Base-by-base conservation (phyloP, 305 asterid genomes). In the Stenogyne calaminthoides region DNA sequence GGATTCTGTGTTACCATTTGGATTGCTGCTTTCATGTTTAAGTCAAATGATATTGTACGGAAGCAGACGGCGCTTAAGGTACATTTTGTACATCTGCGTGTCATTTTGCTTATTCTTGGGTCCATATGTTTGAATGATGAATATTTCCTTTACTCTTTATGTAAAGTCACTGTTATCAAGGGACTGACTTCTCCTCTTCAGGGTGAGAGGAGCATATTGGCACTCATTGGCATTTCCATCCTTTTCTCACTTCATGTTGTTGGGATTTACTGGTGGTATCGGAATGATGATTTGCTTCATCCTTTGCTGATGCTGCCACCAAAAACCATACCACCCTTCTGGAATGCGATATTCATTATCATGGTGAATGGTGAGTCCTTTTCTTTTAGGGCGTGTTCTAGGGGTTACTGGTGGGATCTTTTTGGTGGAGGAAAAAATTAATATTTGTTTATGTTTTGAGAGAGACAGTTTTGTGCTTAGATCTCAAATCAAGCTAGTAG, bases 31-130 rank as follows among this genome's bases (percentile, higher is more conserved):
- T 80, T 88, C 63, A 82, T 92, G 97, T 87, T 90, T 72, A 88
- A 86, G 88, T 92, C 94, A 9, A 92, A 92, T 80, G 96, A 87
- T 80, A 76, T 92, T 70, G 85, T 92, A n/a, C 83, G 86, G 82
- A 90, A 86, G 84, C 97, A 92, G 86, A 90, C 97, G 44, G 88
- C 98, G 63, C 92, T 92, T 63, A 90, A 92, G 96, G 97, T 90
- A 81, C 52, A 63, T 69, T 55, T 6, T 51, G 9, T 56, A 22
- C 58, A 59, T 32, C 18, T 60, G 20, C 56, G 6, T 65, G 64
- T 70, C 44, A 57, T 27, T 71, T 32, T 57, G 39, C 46, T 19
- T 14, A 56, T 29, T 42, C 9, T 75, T 78, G 60, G 32, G 51
- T 74, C 69, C 68, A 22, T 67, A 70, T 55, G 15, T 18, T 56